Evolutionary conservation across 192 early-diverging fungal species (phyloP), one percentile per base, ranked within the genome.

Genomic region (Thamnidium elegans): DNA sequence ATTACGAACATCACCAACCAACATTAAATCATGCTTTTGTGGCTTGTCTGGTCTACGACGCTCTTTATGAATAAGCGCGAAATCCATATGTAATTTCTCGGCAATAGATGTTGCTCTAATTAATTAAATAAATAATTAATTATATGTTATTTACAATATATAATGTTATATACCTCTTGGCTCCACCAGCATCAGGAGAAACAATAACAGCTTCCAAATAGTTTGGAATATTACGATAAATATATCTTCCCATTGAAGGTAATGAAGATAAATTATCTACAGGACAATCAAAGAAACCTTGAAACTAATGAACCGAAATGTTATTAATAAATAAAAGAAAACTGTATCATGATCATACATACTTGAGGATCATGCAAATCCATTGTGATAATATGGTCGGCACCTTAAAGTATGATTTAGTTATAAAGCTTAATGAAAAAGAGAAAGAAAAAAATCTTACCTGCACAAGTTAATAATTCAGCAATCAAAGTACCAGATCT

Each of bases 1-100:
- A 50, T 82, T 86, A 56, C 77, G 81, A 13, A 99, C 96, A 70
- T 99, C 88, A 62, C 96, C 96, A 15, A 99, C 96, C 30, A 99
- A 83, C 71, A 94, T 90, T 89, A 97, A 90, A 53, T 87, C 86
- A 7, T 86, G 76, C 67, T 84, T 83, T 55, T 81, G 69, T n/a
- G 86, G 83, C 19, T 82, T 68, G 67, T 86, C 77, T 50, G 83
- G 87, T 14, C 46, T 7, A 19, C 46, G 46, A 52, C 93, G 82
- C 69, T 97, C 96, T 78, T 95, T 95, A 80, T 99, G 96, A 73
- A 99, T 94, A 56, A 99, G 80, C 7, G 96, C 96, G 84, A 99
- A 97, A 55, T 96, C 94, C 72, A 99, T 86, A 68, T 86, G 83
- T n/a, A 99, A 85, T 69, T 88, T 90, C 72, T 96, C 95, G 61